Base-by-base conservation (phyloP, 345 rosid species). In the Pistacia atlantica region DNA sequence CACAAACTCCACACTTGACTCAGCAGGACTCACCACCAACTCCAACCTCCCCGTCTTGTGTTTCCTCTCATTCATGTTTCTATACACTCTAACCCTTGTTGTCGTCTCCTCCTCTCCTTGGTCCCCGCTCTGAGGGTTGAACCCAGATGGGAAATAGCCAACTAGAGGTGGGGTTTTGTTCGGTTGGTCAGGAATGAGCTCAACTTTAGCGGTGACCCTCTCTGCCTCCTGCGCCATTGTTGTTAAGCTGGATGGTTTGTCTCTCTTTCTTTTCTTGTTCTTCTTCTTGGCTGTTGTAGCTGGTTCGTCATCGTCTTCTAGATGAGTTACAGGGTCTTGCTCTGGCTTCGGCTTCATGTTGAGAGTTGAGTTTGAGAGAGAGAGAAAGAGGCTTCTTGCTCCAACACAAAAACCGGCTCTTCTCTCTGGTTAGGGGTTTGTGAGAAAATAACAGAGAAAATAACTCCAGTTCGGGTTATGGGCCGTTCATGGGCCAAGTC, bases 81-180 rank as follows among this genome's bases (percentile, higher is more conserved):
- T 86, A 48, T 83, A 90, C 67, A 92, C 85, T 57, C 75, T 80
- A 17, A 90, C 81, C 8, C 48, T 79, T 0, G 93, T 87, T 25
- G 48, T 38, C 49, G 55, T 57, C 38, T 13, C 22, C 18, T 48
- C 46, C 28, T 22, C 79, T 33, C 61, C 49, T 31, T 37, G 42
- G 57, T 71, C 37, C 11, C 71, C 62, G 38, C 46, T 8, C 1
- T 7, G 52, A 12, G 94, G 94, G 73, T 84, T 80, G 81, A 84
- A 95, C n/a, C 90, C 89, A 63, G 92, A 87, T 13, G 96, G 85
- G 86, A 93, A 90, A 78, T 95, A 95, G 16, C 90, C 98, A 10
- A 90, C 90, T 7, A 95, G 63, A 17, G 97, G 97, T 20, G 87
- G 79, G 38, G 80, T 73, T 78, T 81, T 84, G 69, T 89, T 89